phyloP scores from a whole-genome alignment of 2,329 filamentous ascomycete species.

The Stagonosporopsis vannaccii region DNA sequence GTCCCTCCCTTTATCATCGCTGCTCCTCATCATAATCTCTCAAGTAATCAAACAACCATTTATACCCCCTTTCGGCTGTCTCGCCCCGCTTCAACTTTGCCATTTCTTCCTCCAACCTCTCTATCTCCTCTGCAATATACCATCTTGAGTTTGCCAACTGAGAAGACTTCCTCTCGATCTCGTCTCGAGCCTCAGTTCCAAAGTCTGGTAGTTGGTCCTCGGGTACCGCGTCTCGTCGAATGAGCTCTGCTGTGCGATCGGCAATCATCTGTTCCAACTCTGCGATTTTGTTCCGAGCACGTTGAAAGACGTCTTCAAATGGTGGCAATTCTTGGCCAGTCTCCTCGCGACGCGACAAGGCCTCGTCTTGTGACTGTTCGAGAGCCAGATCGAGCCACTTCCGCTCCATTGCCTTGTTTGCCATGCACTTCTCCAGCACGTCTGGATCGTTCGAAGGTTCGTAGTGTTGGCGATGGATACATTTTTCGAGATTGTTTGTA shows the following conservation, averaged over 20 bases:
- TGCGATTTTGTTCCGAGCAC: background rate
- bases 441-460: background rate
- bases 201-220: background rate
- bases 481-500: background rate
- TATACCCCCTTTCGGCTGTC: background rate
- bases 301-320: background rate
- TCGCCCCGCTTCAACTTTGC: background rate
- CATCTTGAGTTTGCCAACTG: background rate
- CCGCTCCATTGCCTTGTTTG: background rate
- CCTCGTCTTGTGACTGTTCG: conserved; percentile 14
- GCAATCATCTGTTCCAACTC: background rate
- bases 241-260: background rate
- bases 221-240: background rate
- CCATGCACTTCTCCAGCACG: conserved; percentile 12
- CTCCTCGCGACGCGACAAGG: conserved; percentile 9
- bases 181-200: background rate
- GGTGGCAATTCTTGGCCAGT: conserved; percentile 7
- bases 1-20: background rate
- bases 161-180: background rate
- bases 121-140: background rate
- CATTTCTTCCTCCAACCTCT: background rate
- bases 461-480: background rate
- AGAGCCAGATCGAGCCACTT: conserved; percentile 18
- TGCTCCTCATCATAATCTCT: background rate
- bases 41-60: conserved; percentile 5